These are phyloP conservation scores for Gynostemma pentaphyllum DNA, from an alignment of 306 rosid species.

Conservation along the genomic window DNA sequence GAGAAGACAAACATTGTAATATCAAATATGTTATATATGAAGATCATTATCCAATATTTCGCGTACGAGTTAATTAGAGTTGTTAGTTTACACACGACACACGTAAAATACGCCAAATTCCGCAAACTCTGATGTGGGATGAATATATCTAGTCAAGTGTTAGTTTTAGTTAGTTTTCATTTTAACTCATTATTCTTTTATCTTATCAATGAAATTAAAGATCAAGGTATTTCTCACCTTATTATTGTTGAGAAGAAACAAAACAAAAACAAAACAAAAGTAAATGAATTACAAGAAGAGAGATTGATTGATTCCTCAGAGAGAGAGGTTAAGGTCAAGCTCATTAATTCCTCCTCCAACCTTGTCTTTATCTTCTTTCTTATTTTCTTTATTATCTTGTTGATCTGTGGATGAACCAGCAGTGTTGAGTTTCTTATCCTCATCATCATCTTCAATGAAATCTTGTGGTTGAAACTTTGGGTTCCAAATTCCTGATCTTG, in stretches of 20 bases:
- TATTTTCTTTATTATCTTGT: not conserved
- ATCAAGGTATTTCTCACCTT: no score
- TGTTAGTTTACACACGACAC: no score
- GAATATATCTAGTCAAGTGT: no score
- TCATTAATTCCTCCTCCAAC: not conserved
- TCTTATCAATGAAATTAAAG: no score
- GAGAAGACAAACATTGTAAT: not conserved
- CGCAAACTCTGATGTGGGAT: no score
- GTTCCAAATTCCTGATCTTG: conserved; percentile 36
- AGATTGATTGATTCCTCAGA: not conserved
- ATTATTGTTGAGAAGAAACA: no score
- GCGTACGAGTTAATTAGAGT: not conserved
- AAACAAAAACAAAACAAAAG: not conserved
- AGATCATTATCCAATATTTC: not conserved
- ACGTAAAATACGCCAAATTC: no score
- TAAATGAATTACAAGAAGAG: no score
- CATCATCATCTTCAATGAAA: conserved; percentile 25
- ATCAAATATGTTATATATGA: not conserved
- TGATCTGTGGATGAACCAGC: not conserved
- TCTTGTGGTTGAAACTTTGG: conserved; percentile 69
- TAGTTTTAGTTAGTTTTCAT: no score
- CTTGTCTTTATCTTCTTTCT: conserved; percentile 7
- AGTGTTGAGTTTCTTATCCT: not conserved
- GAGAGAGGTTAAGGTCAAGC: conserved; percentile 9
- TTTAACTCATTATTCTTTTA: no score